Evolutionary conservation across 805 yeast genomes (phyloP).

Genomic region (Spathaspora arborariae): DNA sequence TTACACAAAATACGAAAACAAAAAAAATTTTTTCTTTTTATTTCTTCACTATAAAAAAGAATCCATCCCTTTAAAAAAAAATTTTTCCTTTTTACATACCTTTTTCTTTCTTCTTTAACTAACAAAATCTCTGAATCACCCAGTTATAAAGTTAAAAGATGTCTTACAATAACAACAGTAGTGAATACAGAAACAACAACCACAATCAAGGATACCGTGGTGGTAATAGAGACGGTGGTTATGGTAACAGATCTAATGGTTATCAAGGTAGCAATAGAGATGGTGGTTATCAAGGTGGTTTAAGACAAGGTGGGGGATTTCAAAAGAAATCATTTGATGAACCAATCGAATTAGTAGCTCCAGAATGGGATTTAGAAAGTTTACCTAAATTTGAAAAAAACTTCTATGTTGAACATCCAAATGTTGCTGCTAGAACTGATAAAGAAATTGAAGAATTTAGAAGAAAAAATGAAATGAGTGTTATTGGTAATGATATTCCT

Average conservation of each 20-base stretch:
- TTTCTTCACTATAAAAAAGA: conserved; percentile 1
- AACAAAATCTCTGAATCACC: background rate
- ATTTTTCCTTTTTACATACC: conserved; percentile 2
- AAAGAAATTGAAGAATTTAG: conserved; percentile 75
- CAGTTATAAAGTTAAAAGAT: conserved; percentile 15
- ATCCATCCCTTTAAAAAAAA: background rate
- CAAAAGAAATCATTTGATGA: conserved; percentile 22
- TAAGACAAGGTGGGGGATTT: conserved; percentile 38
- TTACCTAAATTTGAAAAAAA: conserved; percentile 92
- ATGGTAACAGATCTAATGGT: conserved; percentile 20
- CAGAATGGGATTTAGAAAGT: conserved; percentile 73
- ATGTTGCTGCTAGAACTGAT: conserved; percentile 71
- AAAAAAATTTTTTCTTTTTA: conserved; percentile 4
- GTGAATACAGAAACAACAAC: conserved; percentile 26
- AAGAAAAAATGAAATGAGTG: conserved; percentile 79
- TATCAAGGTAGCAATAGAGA: conserved; percentile 23
- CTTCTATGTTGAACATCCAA: conserved; percentile 83
- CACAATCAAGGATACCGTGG: conserved; percentile 20
- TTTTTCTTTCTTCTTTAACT: conserved; percentile 2
- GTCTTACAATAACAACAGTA: conserved; percentile 40
- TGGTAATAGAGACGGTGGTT: conserved; percentile 28
- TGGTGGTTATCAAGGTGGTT: conserved; percentile 18
- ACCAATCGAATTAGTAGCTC: conserved; percentile 52
- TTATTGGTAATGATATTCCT: conserved; percentile 81
- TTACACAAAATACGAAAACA: background rate